A percentile compares a stretch with the other conserved stretches of the same genome.
These are phyloP conservation scores for Saccharum hybrid DNA, from an alignment of 202 grass and related monocot species.

Conservation along the genomic window DNA sequence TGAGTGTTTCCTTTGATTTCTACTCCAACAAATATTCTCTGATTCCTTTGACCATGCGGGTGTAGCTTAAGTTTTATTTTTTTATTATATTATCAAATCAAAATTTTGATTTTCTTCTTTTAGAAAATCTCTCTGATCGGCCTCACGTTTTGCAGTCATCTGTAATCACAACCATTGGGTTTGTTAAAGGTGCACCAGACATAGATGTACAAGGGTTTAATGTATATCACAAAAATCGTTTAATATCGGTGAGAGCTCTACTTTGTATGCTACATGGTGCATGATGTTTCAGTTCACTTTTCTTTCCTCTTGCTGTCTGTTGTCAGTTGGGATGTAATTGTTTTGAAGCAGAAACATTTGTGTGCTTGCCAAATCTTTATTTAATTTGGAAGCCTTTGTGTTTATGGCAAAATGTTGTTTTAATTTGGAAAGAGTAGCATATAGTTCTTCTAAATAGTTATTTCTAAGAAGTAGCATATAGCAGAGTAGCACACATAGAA, in stretches of 20 bases:
- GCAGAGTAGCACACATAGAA: neutral
- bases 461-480: constrained; percentile 16
- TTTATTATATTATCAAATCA: constrained; percentile 26
- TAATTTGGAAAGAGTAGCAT: neutral
- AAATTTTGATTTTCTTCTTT: constrained; percentile 19
- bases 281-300: constrained; percentile 31
- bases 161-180: constrained; percentile 87
- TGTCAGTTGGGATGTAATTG: neutral
- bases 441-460: neutral
- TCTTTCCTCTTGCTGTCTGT: constrained; percentile 19
- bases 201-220: constrained; percentile 96
- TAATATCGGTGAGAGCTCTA: constrained; percentile 76
- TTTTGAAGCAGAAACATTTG: constrained; percentile 15
- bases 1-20: neutral
- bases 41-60: constrained; percentile 8
- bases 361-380: neutral
- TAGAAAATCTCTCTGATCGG: constrained; percentile 29
- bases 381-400: neutral
- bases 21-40: constrained; percentile 18
- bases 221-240: constrained; percentile 96
- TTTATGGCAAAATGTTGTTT: constrained; percentile 1
- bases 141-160: constrained; percentile 52
- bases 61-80: constrained; percentile 28
- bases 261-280: constrained; percentile 33
- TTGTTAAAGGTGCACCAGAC: constrained; percentile 88